Evolutionary conservation across 192 early-diverging fungal genomes (phyloP).

Genomic region (Pecoramyces ruminantium): DNA sequence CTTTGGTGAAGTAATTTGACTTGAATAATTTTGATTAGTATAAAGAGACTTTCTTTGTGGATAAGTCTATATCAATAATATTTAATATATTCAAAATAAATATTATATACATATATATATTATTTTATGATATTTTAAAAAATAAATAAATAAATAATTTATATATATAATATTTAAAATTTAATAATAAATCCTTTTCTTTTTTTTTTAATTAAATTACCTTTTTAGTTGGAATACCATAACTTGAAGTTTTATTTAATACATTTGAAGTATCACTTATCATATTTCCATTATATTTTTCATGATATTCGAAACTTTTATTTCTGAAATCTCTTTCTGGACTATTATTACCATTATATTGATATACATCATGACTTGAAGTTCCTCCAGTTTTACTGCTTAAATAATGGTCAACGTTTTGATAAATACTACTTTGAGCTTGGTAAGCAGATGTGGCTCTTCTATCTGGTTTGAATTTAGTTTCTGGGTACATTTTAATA

Average conservation of each 20-base stretch:
- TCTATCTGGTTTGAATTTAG: background rate
- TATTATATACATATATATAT: too few relatives aligned
- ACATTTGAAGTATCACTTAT: background rate
- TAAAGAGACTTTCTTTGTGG: background rate
- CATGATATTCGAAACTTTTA: background rate
- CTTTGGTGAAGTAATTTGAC: background rate
- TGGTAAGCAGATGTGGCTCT: background rate
- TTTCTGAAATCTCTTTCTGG: background rate
- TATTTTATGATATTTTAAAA: too few relatives aligned
- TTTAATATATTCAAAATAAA: too few relatives aligned
- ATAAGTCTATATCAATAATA: background rate
- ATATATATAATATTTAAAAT: too few relatives aligned
- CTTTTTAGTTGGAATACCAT: background rate
- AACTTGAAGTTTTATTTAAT: background rate
- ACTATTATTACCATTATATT: background rate
- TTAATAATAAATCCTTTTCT: too few relatives aligned
- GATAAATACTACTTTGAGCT: background rate
- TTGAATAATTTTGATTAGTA: background rate
- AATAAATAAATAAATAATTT: too few relatives aligned
- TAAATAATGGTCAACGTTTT: background rate
- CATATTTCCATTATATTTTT: background rate
- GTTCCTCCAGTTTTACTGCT: background rate
- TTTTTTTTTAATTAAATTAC: background rate
- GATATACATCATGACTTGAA: background rate
- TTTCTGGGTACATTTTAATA: background rate